Percentiles rank a stretch among this genome's conserved stretches.
These are phyloP conservation scores for Trichoderma sp. DNA, from an alignment of 2,329 filamentous ascomycete species.

Conservation along the genomic window DNA sequence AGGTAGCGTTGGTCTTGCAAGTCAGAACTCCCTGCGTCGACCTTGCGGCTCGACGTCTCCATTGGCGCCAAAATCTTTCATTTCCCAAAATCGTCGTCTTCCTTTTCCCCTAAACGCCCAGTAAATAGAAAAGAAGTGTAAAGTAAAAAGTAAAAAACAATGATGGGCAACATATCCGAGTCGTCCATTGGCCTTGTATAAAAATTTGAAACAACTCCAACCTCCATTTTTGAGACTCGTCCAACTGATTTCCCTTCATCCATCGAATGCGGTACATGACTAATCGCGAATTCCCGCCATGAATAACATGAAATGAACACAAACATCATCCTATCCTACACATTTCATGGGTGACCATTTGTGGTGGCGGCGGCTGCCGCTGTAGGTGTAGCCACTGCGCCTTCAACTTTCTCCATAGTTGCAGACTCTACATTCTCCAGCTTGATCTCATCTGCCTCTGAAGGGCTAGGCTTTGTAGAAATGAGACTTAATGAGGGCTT, in stretches of 20 bases:
- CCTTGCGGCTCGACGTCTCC: slow-evolving; percentile 6
- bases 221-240: slow-evolving; percentile 29
- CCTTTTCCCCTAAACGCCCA: slow-evolving; percentile 4
- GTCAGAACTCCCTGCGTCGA: not conserved
- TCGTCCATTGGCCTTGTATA: slow-evolving; percentile 15
- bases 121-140: not conserved
- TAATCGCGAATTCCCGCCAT: not conserved
- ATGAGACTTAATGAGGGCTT: slow-evolving; percentile 29
- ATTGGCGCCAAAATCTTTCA: slow-evolving; percentile 7
- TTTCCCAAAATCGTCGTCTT: not conserved
- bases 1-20: not conserved
- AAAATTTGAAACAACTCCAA: slow-evolving; percentile 27
- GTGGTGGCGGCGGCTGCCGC: slow-evolving; percentile 25
- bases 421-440: slow-evolving; percentile 36
- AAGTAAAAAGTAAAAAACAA: not conserved
- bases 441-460: slow-evolving; percentile 39
- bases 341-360: slow-evolving; percentile 30
- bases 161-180: not conserved
- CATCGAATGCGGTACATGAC: slow-evolving; percentile 22
- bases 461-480: slow-evolving; percentile 35
- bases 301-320: slow-evolving; percentile 23
- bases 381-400: slow-evolving; percentile 25
- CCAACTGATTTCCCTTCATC: slow-evolving; percentile 23
- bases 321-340: slow-evolving; percentile 28
- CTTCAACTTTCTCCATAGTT: slow-evolving; percentile 31